phyloP scores from a whole-genome alignment of 306 rosid genomes.

The Carpinus viminea region DNA sequence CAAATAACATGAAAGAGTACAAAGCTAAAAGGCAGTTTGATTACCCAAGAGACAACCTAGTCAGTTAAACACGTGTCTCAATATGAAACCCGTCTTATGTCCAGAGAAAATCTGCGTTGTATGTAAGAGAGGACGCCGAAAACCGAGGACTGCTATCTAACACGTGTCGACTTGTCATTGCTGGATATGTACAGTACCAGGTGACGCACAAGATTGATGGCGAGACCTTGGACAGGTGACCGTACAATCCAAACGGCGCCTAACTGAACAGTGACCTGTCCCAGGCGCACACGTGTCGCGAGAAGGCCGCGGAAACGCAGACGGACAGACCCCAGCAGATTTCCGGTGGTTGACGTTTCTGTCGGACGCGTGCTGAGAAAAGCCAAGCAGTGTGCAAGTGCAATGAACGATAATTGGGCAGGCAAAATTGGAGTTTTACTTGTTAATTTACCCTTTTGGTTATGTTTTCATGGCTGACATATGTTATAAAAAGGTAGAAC shows the following conservation, averaged over 20 bases:
- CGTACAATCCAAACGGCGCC: slow-evolving; percentile 4
- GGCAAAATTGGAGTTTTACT: neutral
- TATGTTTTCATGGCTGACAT: no score
- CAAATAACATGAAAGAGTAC: neutral
- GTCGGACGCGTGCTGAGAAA: slow-evolving; percentile 33
- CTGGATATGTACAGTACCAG: neutral
- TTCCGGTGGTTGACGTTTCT: neutral
- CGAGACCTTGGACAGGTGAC: neutral
- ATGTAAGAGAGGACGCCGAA: neutral
- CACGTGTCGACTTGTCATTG: slow-evolving; percentile 8
- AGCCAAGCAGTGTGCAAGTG: neutral
- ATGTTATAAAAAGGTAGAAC: no score
- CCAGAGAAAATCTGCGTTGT: neutral
- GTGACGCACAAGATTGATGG: slow-evolving; percentile 9
- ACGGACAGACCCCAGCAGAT: neutral
- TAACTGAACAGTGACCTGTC: neutral
- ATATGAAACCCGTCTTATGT: slow-evolving; percentile 4
- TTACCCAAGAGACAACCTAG: neutral
- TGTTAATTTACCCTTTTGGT: neutral
- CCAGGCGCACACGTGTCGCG: slow-evolving; percentile 15
- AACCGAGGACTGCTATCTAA: slow-evolving; percentile 7
- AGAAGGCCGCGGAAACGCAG: neutral
- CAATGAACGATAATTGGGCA: neutral
- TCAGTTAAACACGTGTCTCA: slow-evolving; percentile 17
- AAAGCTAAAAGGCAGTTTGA: neutral